Conservation (phyloP, 1,284 basidiomycete genomes). For the Cutaneotrichosporon spelunceum region DNA sequence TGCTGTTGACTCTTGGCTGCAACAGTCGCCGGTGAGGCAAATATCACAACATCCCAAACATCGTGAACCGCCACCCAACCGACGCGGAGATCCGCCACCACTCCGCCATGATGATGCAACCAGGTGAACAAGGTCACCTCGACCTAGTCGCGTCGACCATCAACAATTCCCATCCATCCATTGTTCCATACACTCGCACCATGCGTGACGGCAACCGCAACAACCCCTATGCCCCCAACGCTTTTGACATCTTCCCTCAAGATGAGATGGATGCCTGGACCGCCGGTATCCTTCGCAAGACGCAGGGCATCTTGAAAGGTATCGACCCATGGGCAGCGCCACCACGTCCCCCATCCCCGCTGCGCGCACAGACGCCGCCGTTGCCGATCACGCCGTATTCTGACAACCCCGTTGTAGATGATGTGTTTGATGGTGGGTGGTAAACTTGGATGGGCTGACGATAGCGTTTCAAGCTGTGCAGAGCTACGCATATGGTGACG, state of each 20-base stretch:
- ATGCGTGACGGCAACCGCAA: slow-evolving; percentile 6
- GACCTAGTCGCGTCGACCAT: neutral
- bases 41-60: too few relatives aligned
- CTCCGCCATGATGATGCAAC: neutral
- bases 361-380: slow-evolving; percentile 1
- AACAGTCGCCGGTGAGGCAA: too few relatives aligned
- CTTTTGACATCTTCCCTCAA: slow-evolving; percentile 31
- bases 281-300: slow-evolving; percentile 34
- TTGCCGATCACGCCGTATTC: neutral
- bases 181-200: neutral
- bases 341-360: slow-evolving; percentile 8
- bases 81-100: neutral
- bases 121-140: neutral
- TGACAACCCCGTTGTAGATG: neutral
- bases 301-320: slow-evolving; percentile 22
- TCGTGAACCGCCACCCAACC: too few relatives aligned
- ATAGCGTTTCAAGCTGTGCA: neutral
- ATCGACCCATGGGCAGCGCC: slow-evolving; percentile 20
- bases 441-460: neutral
- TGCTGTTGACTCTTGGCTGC: too few relatives aligned
- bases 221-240: slow-evolving; percentile 15
- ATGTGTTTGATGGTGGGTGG: neutral
- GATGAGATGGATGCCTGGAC: slow-evolving; percentile 34
- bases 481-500: neutral
- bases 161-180: neutral